Percentiles rank a stretch among this genome's conserved stretches.
These are phyloP conservation scores for Aspergillus carbonarius DNA, from an alignment of 2,329 filamentous ascomycete species.

Conservation along the genomic window DNA sequence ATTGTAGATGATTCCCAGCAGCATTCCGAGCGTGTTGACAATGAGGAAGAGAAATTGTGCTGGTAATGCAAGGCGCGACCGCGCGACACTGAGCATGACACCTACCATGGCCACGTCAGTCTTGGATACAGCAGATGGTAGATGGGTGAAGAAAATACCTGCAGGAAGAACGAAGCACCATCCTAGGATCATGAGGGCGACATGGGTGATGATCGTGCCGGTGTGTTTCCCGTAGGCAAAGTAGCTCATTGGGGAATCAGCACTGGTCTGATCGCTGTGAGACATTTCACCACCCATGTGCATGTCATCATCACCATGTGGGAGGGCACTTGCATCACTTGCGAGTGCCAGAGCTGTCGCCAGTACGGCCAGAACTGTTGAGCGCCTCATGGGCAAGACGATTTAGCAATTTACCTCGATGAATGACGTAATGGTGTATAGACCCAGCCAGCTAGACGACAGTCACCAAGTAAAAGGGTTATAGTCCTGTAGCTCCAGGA, in stretches of 20 bases:
- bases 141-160: no score
- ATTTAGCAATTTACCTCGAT: neutral
- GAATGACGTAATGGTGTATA: neutral
- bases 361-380: constrained; percentile 21
- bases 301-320: constrained; percentile 39
- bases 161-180: constrained; percentile 74
- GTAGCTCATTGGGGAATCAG: constrained; percentile 43
- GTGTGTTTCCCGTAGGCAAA: constrained; percentile 42
- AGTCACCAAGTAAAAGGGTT: neutral
- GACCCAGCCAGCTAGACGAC: neutral
- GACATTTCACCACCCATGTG: constrained; percentile 28
- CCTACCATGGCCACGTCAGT: constrained; percentile 47
- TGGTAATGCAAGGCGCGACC: constrained; percentile 73
- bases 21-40: constrained; percentile 17
- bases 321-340: constrained; percentile 31
- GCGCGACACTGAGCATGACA: constrained; percentile 81
- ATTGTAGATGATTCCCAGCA: constrained; percentile 23
- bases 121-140: no score
- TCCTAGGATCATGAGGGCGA: constrained; percentile 65
- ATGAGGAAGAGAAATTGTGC: constrained; percentile 21
- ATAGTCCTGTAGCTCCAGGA: no score
- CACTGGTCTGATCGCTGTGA: constrained; percentile 14
- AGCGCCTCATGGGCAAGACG: neutral
- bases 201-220: constrained; percentile 64
- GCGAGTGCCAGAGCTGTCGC: constrained; percentile 31